Conservation (phyloP, 1,284 basidiomycete genomes). For the Malassezia nana region DNA sequence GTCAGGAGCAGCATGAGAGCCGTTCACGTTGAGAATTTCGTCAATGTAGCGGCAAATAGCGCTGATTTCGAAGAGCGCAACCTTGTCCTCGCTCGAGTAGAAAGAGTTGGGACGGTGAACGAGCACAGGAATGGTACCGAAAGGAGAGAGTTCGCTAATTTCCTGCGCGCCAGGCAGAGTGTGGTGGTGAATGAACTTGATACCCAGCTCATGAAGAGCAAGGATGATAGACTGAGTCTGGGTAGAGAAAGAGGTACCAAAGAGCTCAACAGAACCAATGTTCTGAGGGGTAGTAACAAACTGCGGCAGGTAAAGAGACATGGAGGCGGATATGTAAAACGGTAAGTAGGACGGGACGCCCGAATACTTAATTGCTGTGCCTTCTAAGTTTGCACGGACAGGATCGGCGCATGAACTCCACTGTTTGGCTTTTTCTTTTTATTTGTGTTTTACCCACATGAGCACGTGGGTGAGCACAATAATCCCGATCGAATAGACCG, state of each 20-base stretch:
- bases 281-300: conserved; percentile 5
- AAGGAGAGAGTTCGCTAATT: conserved; percentile 4
- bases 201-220: conserved; percentile 11
- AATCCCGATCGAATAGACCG: neutral
- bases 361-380: neutral
- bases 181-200: conserved; percentile 10
- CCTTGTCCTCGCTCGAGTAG: conserved; percentile 9
- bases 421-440: neutral
- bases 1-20: neutral
- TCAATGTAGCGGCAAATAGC: conserved; percentile 15
- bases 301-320: neutral
- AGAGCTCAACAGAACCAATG: conserved; percentile 14
- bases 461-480: neutral
- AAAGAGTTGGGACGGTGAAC: conserved; percentile 15
- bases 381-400: neutral
- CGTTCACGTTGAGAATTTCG: conserved; percentile 2
- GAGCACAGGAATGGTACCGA: conserved; percentile 14
- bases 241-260: conserved; percentile 13
- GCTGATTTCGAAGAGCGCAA: conserved; percentile 8
- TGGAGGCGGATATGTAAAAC: neutral
- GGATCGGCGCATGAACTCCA: neutral
- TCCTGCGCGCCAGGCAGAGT: conserved; percentile 10
- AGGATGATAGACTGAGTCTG: conserved; percentile 10
- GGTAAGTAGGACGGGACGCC: neutral
- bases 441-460: neutral